Percentiles rank a stretch among this genome's conserved stretches.
Evolutionary conservation across 2,329 filamentous ascomycete genomes (phyloP).

Genomic region (Botryotinia calthae): DNA sequence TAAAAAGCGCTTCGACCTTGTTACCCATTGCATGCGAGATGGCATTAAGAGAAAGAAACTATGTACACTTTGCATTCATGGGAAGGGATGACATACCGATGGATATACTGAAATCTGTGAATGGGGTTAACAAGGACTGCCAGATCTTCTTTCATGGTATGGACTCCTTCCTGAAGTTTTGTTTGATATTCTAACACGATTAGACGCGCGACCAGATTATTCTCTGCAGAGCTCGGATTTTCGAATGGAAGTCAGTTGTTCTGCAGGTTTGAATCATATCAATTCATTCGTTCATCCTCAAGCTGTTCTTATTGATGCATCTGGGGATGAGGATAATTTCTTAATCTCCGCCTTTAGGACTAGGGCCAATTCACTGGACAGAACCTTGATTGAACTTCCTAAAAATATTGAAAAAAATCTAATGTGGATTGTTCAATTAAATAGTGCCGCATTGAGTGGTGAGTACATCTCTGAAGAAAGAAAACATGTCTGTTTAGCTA

Average conservation of each 20-base stretch:
- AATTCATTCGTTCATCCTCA: conserved; percentile 73
- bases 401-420: conserved; percentile 59
- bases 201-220: conserved; percentile 76
- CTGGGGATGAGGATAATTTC: conserved; percentile 62
- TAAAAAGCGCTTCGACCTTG: conserved; percentile 69
- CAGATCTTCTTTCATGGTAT: conserved; percentile 58
- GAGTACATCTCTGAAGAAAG: conserved; percentile 31
- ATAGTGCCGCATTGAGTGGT: conserved; percentile 68
- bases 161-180: conserved; percentile 8
- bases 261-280: conserved; percentile 69
- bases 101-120: conserved; percentile 68
- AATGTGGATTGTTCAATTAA: conserved; percentile 75
- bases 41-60: conserved; percentile 64
- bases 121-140: conserved; percentile 73
- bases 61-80: conserved; percentile 80
- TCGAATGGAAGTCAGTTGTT: conserved; percentile 64
- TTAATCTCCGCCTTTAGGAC: conserved; percentile 61
- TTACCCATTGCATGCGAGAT: conserved; percentile 86
- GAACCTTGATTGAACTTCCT: conserved; percentile 75
- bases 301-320: conserved; percentile 63
- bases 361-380: conserved; percentile 50
- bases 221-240: conserved; percentile 65
- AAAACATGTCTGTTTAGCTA: conserved; percentile 26
- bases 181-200: conserved; percentile 20
- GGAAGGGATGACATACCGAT: conserved; percentile 69